Base-by-base conservation (phyloP, 805 yeast genomes). In the Teunomyces kruisii region DNA sequence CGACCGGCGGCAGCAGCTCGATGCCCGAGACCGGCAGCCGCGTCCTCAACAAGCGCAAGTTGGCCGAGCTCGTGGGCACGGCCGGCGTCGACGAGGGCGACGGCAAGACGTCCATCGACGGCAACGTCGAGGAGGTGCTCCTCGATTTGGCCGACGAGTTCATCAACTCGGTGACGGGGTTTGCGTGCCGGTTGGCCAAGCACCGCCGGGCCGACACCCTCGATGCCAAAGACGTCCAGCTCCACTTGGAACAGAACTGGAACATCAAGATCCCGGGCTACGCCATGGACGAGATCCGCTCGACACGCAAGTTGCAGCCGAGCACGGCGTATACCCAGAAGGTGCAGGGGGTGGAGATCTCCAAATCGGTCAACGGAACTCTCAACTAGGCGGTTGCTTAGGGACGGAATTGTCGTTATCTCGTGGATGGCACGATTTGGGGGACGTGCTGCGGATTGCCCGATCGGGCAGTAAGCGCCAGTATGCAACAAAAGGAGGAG, bases 131-230 rank as follows among this genome's bases (percentile, higher is more conserved):
- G 64, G 98, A 92, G 55, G 69, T 94, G 32, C 68, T 94, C 29
- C 72, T 94, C 36, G 99, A 94, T 64, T 70, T 94, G 39, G 97
- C 99, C 0, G 99, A 94, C 65, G 98, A 94, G 60, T 94, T 94
- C 60, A 94, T 94, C 12, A 79, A 86, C 6, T 84, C 88, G 39
- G 96, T 95, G 2, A 90, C 97, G 0, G 75, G 89, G 2, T 94
- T 94, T 70, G 96, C 98, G 0, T 92, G 98, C 61, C 79, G 95
- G 44, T 74, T 94, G 52, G 98, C 99, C 16, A 94, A 94, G 62
- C 97, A 92, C 61, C 78, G 99, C 55, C 89, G 88, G 59, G 81
- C 88, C 6, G 96, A 92, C 48, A 79, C 85, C 30, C 72, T 94
- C 19, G 98, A 92, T 53, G 88, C 87, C 12, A 82, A 83, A 55